These are phyloP conservation scores for Botryotinia narcissicola DNA, from an alignment of 2,329 filamentous ascomycete genomes.

Conservation along the genomic window DNA sequence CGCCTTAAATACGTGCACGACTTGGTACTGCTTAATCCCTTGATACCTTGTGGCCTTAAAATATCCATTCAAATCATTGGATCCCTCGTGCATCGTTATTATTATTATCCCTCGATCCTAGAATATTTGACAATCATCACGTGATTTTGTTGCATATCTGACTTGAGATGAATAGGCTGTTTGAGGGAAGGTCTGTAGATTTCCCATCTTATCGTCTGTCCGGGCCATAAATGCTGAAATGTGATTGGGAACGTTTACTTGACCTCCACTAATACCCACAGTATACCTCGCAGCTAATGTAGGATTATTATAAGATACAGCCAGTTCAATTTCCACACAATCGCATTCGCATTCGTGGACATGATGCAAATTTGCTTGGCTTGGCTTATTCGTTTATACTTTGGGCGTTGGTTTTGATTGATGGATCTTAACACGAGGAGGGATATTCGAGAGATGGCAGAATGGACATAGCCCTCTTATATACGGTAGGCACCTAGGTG, in stretches of 20 bases:
- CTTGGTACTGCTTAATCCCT: too few relatives aligned
- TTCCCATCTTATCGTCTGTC: not conserved
- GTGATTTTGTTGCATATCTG: conserved; percentile 10
- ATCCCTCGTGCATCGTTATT: too few relatives aligned
- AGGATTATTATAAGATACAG: not conserved
- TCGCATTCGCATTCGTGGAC: not conserved
- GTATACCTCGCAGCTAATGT: not conserved
- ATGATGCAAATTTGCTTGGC: not conserved
- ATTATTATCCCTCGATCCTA: not conserved
- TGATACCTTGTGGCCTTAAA: too few relatives aligned
- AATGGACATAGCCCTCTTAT: not conserved
- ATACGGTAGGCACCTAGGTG: not conserved
- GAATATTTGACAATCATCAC: not conserved
- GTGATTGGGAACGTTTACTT: not conserved
- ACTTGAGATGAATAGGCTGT: conserved; percentile 10
- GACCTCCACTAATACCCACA: not conserved
- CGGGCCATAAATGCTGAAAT: not conserved
- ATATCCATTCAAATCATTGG: too few relatives aligned
- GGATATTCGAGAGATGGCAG: too few relatives aligned
- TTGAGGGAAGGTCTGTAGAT: not conserved
- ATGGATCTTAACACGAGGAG: not conserved
- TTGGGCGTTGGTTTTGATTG: not conserved
- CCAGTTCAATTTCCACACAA: not conserved
- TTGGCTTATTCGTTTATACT: too few relatives aligned
- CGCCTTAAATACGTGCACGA: not conserved